A percentile compares a stretch with the other conserved stretches of the same genome.
Conservation (phyloP, 148 eudicot genomes). For the Rhododendron mucronatum region DNA sequence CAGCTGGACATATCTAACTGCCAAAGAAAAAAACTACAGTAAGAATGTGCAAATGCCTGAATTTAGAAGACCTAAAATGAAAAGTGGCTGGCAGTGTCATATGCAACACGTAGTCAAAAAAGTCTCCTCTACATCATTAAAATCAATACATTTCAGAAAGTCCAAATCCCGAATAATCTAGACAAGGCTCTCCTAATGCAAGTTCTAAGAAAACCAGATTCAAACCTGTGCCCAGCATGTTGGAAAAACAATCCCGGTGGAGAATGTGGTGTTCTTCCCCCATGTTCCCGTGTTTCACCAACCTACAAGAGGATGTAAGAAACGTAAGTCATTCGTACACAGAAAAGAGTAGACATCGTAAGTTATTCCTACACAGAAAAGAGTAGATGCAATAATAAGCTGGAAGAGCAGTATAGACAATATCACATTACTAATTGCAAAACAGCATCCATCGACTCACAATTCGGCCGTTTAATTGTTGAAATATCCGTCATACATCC, state of each 20-base stretch:
- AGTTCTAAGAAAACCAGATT: constrained; percentile 4
- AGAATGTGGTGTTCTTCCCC: constrained; percentile 35
- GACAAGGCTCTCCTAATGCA: neutral
- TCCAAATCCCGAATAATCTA: neutral
- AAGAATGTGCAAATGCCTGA: neutral
- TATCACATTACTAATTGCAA: neutral
- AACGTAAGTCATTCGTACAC: neutral
- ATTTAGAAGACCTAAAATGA: neutral
- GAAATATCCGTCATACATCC: neutral
- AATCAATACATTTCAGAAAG: neutral
- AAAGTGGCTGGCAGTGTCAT: neutral
- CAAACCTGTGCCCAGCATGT: constrained; percentile 94
- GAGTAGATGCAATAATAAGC: neutral
- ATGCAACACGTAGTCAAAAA: neutral
- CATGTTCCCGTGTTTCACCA: constrained; percentile 55
- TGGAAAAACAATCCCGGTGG: constrained; percentile 84
- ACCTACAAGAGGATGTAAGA: constrained; percentile 42
- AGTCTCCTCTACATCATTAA: neutral
- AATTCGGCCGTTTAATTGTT: neutral
- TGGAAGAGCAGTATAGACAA: neutral
- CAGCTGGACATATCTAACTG: neutral
- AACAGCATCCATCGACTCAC: neutral
- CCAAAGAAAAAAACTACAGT: neutral
- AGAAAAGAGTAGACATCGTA: neutral
- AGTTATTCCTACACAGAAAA: neutral